phyloP scores from a whole-genome alignment of 768 basidiomycete genomes.

The Tephrocybe sp. region DNA sequence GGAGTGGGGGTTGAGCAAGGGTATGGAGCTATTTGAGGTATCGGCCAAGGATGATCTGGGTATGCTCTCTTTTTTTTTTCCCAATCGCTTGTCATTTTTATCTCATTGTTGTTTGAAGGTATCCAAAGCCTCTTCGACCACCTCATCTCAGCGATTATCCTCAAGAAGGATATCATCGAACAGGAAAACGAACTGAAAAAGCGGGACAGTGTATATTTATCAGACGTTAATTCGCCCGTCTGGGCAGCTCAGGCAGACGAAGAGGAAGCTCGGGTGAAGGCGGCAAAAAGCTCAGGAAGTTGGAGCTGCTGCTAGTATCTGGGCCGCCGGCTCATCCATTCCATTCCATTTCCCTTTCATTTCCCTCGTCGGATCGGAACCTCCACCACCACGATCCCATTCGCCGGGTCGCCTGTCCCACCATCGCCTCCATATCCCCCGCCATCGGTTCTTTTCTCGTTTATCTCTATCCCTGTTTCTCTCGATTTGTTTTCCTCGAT shows the following conservation, averaged over 20 bases:
- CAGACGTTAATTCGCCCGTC: slow-evolving; percentile 56
- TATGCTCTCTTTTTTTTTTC: slow-evolving; percentile 33
- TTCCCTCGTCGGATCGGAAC: slow-evolving; percentile 1
- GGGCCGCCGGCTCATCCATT: slow-evolving; percentile 9
- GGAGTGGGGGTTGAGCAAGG: slow-evolving; percentile 78
- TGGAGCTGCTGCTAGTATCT: slow-evolving; percentile 70
- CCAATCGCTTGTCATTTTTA: slow-evolving; percentile 8
- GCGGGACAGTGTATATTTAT: slow-evolving; percentile 81
- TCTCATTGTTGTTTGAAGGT: slow-evolving; percentile 39
- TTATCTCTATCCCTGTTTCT: neutral
- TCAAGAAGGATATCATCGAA: slow-evolving; percentile 76
- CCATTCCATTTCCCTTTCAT: slow-evolving; percentile 1
- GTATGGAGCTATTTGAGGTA: slow-evolving; percentile 88
- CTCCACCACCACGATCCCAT: neutral
- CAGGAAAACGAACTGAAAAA: slow-evolving; percentile 75
- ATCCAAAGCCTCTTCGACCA: slow-evolving; percentile 78
- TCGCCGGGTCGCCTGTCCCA: slow-evolving; percentile 9
- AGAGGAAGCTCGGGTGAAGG: slow-evolving; percentile 65
- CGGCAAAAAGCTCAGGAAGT: slow-evolving; percentile 44
- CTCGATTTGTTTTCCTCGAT: neutral
- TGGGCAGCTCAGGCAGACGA: slow-evolving; percentile 82
- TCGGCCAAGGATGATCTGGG: slow-evolving; percentile 88
- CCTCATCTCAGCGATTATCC: slow-evolving; percentile 78
- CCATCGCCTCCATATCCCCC: slow-evolving; percentile 6
- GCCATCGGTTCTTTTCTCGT: neutral